phyloP scores from a whole-genome alignment of 2,329 filamentous ascomycete genomes.

The Diaporthe australafricana region DNA sequence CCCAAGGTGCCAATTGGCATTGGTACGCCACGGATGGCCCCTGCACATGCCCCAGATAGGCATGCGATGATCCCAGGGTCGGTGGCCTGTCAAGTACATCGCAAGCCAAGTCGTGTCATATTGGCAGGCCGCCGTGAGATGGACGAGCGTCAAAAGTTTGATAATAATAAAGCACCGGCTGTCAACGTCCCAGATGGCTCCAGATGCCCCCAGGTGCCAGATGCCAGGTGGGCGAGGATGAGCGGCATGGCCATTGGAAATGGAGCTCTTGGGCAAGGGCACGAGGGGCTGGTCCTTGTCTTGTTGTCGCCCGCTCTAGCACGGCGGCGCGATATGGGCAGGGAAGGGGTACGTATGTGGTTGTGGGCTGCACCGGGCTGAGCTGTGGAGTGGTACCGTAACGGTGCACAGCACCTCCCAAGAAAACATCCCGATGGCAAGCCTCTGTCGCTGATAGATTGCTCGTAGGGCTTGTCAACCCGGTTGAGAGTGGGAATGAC shows the following conservation, averaged over 20 bases:
- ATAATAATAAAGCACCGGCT: slow-evolving; percentile 11
- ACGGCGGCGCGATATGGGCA: background rate
- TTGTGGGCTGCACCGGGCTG: background rate
- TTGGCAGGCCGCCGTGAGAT: background rate
- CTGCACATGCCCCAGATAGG: slow-evolving; percentile 11
- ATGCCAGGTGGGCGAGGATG: background rate
- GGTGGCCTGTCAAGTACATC: background rate
- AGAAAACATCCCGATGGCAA: background rate
- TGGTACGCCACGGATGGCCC: slow-evolving; percentile 10
- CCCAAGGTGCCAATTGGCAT: slow-evolving; percentile 17
- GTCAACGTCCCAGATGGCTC: slow-evolving; percentile 4
- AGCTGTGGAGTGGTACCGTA: background rate
- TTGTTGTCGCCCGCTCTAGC: background rate
- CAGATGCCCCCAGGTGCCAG: too few relatives aligned
- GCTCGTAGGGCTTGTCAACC: slow-evolving; percentile 23
- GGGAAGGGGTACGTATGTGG: background rate
- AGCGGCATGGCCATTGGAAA: background rate
- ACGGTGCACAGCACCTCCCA: background rate
- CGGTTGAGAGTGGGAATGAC: slow-evolving; percentile 14
- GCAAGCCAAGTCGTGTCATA: background rate
- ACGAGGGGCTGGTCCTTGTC: slow-evolving; percentile 15
- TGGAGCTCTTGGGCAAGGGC: background rate
- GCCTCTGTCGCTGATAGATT: slow-evolving; percentile 16
- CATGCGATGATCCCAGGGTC: slow-evolving; percentile 13
- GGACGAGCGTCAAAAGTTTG: slow-evolving; percentile 7